Evolutionary conservation across 1,139 yeast species (phyloP), one percentile per base, ranked within the genome.

Genomic region (Suzukiozyma palmioleophila): DNA sequence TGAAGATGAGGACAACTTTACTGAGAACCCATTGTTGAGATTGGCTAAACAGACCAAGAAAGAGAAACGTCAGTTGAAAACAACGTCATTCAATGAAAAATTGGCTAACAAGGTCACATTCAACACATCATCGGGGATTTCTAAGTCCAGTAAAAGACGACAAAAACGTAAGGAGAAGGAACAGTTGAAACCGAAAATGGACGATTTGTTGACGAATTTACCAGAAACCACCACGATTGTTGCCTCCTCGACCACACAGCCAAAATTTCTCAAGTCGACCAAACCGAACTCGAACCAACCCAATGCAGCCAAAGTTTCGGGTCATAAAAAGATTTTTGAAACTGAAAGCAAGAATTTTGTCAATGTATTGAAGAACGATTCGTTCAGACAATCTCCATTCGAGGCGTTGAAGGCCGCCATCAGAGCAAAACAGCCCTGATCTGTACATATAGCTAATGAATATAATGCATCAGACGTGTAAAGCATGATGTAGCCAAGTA

Each of bases 61-160:
- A 52, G 82, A 77, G 31, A 81, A 79, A 49, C 74, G 68, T 42
- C 55, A 52, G 32, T 62, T 45, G 45, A 69, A 60, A 53, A 58
- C 59, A 46, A 61, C 50, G 39, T 59, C 37, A 35, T 64, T 54
- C 55, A 59, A 53, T 42, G 62, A 57, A 49, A 53, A 53, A 37
- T 52, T 51, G 57, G 50, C 55, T 36, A 49, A 46, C 29, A 60
- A 61, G 39, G 60, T 59, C 21, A 60, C 68, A 9, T 57, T 58
- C 45, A 64, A 62, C 43, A 58, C 64, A 7, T 59, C 66, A 12
- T 60, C 59, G 31, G 64, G 65, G n/a, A 68, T 83, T 27, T 79
- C 86, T 26, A 84, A 83, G 54, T 79, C 87, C 3, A 67, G 87
- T 1, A 49, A 73, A 9, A 70, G 88, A 52, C 74, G 90, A 60